phyloP scores from a whole-genome alignment of 306 rosid species.

The Abrus pulchellus region DNA sequence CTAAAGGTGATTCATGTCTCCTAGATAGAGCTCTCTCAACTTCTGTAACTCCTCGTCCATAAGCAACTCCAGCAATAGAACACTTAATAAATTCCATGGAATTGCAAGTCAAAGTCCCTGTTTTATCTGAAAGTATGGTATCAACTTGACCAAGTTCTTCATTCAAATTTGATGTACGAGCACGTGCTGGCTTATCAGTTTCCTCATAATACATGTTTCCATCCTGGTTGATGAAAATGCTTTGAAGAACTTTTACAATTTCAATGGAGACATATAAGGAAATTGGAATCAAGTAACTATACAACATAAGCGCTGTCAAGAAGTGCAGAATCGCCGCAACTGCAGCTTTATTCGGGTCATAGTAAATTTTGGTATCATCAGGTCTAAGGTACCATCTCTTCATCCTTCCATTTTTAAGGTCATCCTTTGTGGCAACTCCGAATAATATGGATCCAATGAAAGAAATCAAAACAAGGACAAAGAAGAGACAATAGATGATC shows the following conservation, averaged over 20 bases:
- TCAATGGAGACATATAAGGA: conserved; percentile 96
- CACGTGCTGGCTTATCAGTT: conserved; percentile 88
- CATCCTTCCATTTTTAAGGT: conserved; percentile 67
- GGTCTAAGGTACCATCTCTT: conserved; percentile 98
- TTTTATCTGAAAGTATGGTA: conserved; percentile 94
- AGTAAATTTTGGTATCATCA: conserved; percentile 70
- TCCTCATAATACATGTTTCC: conserved; percentile 83
- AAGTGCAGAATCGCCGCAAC: conserved; percentile 84
- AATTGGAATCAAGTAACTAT: conserved; percentile 91
- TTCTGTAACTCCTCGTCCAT: conserved; percentile 88
- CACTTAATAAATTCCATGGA: conserved; percentile 99
- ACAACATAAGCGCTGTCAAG: conserved; percentile 87
- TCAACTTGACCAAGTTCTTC: conserved; percentile 99
- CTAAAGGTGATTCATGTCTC: conserved; percentile 60
- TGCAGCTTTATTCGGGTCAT: conserved; percentile 68
- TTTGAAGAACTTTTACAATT: conserved; percentile 95
- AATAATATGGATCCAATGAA: conserved; percentile 75
- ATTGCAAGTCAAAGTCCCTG: conserved; percentile 97
- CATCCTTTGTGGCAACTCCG: conserved; percentile 71
- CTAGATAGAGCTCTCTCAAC: conserved; percentile 90
- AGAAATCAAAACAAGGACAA: conserved; percentile 70
- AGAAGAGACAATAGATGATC: conserved; percentile 74
- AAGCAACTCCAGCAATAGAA: conserved; percentile 88
- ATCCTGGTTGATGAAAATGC: conserved; percentile 90
- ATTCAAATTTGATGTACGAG: conserved; percentile 96